phyloP scores from a whole-genome alignment of 495 filamentous ascomycete species.

The Lophiostoma macrostomum region DNA sequence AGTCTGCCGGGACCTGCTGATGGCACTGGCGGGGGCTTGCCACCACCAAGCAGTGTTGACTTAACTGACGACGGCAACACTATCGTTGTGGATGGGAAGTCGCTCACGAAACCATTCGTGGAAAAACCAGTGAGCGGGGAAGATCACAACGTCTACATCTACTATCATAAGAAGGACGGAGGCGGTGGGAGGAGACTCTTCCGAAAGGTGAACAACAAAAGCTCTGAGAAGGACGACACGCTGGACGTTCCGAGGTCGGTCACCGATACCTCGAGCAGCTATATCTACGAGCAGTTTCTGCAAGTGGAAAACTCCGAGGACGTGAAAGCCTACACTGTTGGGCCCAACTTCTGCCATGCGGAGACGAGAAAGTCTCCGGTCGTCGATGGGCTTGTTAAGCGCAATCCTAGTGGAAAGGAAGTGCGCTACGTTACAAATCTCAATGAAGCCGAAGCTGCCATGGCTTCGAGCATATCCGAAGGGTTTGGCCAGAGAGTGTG shows the following conservation, averaged over 20 bases:
- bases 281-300: constrained; percentile 95
- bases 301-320: constrained; percentile 94
- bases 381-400: constrained; percentile 90
- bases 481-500: constrained; percentile 95
- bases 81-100: constrained; percentile 76
- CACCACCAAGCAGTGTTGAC: constrained; percentile 62
- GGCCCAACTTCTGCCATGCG: constrained; percentile 88
- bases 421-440: constrained; percentile 89
- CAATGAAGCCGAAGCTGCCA: constrained; percentile 73
- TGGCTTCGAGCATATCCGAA: constrained; percentile 84
- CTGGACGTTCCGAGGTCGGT: constrained; percentile 74
- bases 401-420: constrained; percentile 96
- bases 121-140: constrained; percentile 98
- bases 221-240: constrained; percentile 81
- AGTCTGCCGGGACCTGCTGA: constrained; percentile 71
- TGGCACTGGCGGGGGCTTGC: constrained; percentile 63
- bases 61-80: constrained; percentile 84
- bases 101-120: constrained; percentile 90
- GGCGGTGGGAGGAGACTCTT: constrained; percentile 91
- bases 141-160: constrained; percentile 98
- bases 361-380: constrained; percentile 97
- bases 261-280: constrained; percentile 73
- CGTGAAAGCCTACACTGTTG: constrained; percentile 98
- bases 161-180: constrained; percentile 80
- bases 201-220: constrained; percentile 96